Percentiles rank a stretch among this genome's conserved stretches.
Evolutionary conservation across 352 stramenopile species (phyloP).

Genomic region (Aphanomyces astaci): DNA sequence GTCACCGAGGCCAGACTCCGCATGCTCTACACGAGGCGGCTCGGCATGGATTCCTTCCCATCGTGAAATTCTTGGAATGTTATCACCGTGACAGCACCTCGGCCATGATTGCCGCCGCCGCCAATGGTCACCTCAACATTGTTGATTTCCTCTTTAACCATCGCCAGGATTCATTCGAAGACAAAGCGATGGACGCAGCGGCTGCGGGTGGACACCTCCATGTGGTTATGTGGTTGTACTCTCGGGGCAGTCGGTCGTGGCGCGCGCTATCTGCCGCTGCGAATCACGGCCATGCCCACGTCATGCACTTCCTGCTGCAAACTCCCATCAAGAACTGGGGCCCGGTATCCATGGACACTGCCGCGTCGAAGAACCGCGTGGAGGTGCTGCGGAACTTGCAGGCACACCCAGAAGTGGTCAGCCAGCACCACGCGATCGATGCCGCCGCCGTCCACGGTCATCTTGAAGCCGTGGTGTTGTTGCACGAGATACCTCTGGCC

Average conservation of each 20-base stretch:
- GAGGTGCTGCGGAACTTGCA: not conserved
- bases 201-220: conserved; percentile 15
- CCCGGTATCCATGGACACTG: conserved; percentile 1
- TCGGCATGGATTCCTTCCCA: not conserved
- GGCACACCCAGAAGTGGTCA: not conserved
- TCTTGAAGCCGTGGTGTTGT: not conserved
- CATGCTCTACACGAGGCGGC: not conserved
- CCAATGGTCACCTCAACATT: conserved; percentile 24
- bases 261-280: not conserved
- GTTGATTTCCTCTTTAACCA: conserved; percentile 23
- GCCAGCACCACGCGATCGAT: not conserved
- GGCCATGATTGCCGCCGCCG: conserved; percentile 23
- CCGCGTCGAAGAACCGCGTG: not conserved
- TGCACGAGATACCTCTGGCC: not conserved
- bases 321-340: not conserved
- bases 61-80: conserved; percentile 17
- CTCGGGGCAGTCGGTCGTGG: not conserved
- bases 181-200: conserved; percentile 23
- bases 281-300: not conserved
- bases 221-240: conserved; percentile 23
- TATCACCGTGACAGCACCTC: not conserved
- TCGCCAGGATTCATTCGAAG: conserved; percentile 7
- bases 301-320: not conserved
- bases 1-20: not conserved
- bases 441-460: not conserved